Conservation (phyloP, 2,329 filamentous ascomycete genomes). For the Aspergillus proliferans region DNA sequence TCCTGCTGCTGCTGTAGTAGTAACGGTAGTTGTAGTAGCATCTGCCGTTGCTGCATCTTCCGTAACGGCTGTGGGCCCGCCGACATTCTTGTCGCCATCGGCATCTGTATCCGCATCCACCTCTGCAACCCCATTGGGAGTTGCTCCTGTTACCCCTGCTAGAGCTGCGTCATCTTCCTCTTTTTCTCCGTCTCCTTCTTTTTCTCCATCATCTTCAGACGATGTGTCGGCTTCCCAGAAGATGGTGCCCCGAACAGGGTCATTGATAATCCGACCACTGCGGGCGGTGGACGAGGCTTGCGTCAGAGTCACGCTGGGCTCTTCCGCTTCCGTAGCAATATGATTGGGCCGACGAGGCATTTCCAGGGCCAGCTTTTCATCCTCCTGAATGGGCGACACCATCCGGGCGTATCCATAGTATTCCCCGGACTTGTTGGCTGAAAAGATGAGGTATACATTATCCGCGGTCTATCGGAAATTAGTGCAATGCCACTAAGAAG, state of each 20-base stretch:
- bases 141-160: neutral
- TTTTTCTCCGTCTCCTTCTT: conserved; percentile 27
- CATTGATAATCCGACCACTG: conserved; percentile 81
- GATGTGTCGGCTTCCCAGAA: conserved; percentile 83
- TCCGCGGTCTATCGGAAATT: conserved; percentile 56
- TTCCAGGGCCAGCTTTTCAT: conserved; percentile 62
- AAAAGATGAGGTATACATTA: conserved; percentile 87
- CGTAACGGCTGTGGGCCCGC: conserved; percentile 36
- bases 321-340: conserved; percentile 48
- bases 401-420: conserved; percentile 95
- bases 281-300: conserved; percentile 72
- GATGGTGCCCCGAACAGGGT: conserved; percentile 87
- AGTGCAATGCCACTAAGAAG: neutral
- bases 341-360: conserved; percentile 61
- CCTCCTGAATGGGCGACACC: conserved; percentile 74
- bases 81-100: conserved; percentile 39
- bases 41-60: conserved; percentile 30
- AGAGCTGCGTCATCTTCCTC: conserved; percentile 40
- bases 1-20: conserved; percentile 15
- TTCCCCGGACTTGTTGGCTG: conserved; percentile 93
- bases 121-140: too few relatives aligned
- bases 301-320: conserved; percentile 74
- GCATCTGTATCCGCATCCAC: conserved; percentile 15
- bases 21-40: neutral
- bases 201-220: conserved; percentile 38